These are phyloP conservation scores for Geranium brycei DNA, from an alignment of 345 rosid genomes.

Conservation along the genomic window DNA sequence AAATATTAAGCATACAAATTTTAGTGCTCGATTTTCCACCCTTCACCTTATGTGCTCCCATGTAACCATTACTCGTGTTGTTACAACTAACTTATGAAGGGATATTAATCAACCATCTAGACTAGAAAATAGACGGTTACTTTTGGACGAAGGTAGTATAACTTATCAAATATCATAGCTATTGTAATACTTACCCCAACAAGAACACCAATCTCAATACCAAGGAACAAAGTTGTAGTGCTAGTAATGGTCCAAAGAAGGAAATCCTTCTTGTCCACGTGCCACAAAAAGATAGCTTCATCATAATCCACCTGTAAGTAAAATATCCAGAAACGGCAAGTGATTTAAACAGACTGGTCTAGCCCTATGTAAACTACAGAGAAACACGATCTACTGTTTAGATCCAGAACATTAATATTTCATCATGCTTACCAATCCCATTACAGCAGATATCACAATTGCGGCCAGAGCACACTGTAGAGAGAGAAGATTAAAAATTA, in stretches of 20 bases:
- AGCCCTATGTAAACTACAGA: background rate
- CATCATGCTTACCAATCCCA: slow-evolving; percentile 61
- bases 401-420: background rate
- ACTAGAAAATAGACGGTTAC: too few relatives aligned
- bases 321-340: slow-evolving; percentile 8
- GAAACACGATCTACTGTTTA: background rate
- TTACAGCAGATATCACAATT: slow-evolving; percentile 84
- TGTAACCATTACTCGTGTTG: too few relatives aligned
- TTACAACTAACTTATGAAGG: too few relatives aligned
- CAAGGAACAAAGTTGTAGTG: slow-evolving; percentile 69
- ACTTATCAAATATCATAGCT: background rate
- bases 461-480: slow-evolving; percentile 96
- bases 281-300: slow-evolving; percentile 94
- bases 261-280: slow-evolving; percentile 89
- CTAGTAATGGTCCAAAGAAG: slow-evolving; percentile 83
- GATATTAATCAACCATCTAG: too few relatives aligned
- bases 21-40: too few relatives aligned
- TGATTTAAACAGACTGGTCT: background rate
- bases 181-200: slow-evolving; percentile 59
- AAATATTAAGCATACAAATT: too few relatives aligned
- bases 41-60: too few relatives aligned
- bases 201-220: slow-evolving; percentile 97
- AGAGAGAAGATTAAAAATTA: slow-evolving; percentile 2
- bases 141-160: too few relatives aligned
- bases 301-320: slow-evolving; percentile 78